Evolutionary conservation across 169 alveolate genomes (phyloP).

Genomic region (Cystoisospora suis): DNA sequence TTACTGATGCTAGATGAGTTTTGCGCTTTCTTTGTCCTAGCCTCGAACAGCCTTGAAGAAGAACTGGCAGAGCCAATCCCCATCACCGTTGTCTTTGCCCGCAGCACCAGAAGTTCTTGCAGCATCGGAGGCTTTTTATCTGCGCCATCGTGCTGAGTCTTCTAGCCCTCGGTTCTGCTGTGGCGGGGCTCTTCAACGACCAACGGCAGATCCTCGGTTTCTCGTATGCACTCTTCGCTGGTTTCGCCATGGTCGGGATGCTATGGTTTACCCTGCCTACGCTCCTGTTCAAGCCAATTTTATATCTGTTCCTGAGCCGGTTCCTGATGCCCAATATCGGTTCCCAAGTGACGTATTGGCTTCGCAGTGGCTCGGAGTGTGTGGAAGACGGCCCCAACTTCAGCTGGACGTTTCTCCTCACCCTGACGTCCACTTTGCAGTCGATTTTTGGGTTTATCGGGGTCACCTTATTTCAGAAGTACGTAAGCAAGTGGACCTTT

Average conservation of each 20-base stretch:
- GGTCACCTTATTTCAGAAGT: constrained; percentile 51
- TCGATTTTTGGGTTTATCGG: constrained; percentile 48
- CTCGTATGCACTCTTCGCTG: constrained; percentile 45
- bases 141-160: constrained; percentile 53
- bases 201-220: constrained; percentile 43
- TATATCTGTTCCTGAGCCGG: constrained; percentile 51
- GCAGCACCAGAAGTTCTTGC: constrained; percentile 8
- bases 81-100: too few species aligned
- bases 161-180: constrained; percentile 51
- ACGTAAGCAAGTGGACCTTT: constrained; percentile 57
- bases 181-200: constrained; percentile 58
- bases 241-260: constrained; percentile 32
- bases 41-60: too few species aligned
- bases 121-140: constrained; percentile 47
- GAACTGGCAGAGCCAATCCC: too few species aligned
- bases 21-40: too few species aligned
- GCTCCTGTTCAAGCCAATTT: constrained; percentile 49
- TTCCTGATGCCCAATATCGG: constrained; percentile 51
- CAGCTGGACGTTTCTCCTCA: constrained; percentile 57
- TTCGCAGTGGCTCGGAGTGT: constrained; percentile 59
- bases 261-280: constrained; percentile 51
- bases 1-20: too few species aligned
- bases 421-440: constrained; percentile 38
- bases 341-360: constrained; percentile 59
- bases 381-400: constrained; percentile 62